Percentiles rank a stretch among this genome's conserved stretches.
Evolutionary conservation across 1,284 basidiomycete species (phyloP).

Genomic region (Puccinia triticina): DNA sequence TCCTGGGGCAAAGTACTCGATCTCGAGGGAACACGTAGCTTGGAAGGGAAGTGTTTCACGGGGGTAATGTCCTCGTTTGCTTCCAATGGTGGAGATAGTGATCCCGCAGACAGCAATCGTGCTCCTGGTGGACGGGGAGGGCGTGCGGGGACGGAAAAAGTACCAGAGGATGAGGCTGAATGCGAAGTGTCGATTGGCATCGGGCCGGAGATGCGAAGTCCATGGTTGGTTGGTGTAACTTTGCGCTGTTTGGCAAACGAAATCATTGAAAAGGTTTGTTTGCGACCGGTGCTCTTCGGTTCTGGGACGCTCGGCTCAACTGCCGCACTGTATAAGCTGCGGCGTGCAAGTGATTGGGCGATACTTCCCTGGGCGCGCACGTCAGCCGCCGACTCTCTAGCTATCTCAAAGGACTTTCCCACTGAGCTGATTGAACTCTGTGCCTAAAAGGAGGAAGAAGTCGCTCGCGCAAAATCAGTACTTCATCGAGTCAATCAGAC

Average conservation of each 20-base stretch:
- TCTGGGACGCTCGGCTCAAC: not conserved
- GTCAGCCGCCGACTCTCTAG: not conserved
- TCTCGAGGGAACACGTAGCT: not conserved
- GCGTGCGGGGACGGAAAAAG: not conserved
- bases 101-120: not conserved
- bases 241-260: slow-evolving; percentile 8
- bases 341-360: not conserved
- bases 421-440: not conserved
- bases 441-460: not conserved
- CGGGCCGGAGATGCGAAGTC: not conserved
- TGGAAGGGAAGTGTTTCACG: not conserved
- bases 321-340: not conserved
- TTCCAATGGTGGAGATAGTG: slow-evolving; percentile 8
- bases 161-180: not conserved
- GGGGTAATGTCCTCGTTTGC: slow-evolving; percentile 3
- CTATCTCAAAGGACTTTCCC: not conserved
- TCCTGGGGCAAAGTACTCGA: too few relatives aligned
- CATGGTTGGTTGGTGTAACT: not conserved
- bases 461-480: not conserved
- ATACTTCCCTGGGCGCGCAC: not conserved
- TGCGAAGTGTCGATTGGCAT: not conserved
- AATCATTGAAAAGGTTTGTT: slow-evolving; percentile 33
- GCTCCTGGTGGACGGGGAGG: not conserved
- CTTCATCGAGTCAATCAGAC: not conserved
- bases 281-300: not conserved